Base-by-base conservation (phyloP, 345 rosid species). In the Lepidium didymum region DNA sequence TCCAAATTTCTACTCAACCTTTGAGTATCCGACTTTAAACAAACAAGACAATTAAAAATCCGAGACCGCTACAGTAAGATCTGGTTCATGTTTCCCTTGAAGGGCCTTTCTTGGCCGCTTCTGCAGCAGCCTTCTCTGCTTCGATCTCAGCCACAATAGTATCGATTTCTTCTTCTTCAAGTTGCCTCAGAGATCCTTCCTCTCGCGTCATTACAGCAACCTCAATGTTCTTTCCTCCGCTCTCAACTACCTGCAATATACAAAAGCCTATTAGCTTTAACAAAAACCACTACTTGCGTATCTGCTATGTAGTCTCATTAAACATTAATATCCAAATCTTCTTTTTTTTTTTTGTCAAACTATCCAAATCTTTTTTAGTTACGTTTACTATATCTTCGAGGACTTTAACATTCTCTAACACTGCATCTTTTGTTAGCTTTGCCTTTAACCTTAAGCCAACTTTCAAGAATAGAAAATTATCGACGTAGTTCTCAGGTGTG, bases 191-290 rank as follows among this genome's bases (percentile, higher is more conserved):
- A 11, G 80, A 88, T 41, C 66, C 54, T 15, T 84, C 80, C 36
- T 89, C 96, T 60, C 79, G 82, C 7, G 93, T 91, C 99, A 94
- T 89, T 73, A 91, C 85, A 50, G 93, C 99, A 56, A 94, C 80
- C 83, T 94, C 97, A 53, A 91, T 94, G 87, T 94, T 91, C 87
- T 94, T 91, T 34, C 99, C 99, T 6, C 97, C 97, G 42, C 96
- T 91, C 81, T 94, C 99, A 21, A 89, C 96, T 57, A 91, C 97
- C 99, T 91, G 64, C 33, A 62, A 55, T 44, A 25, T 35, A n/a
- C 57, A 46, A 56, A 29, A 40, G n/a, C 52, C 3, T 35, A 10
- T 73, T 29, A 74, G 33, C 33, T 42, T 54, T 25, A 7, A 63
- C 56, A 52, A 52, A 11, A 42, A 43, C 29, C 46, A 42, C 21